These are phyloP conservation scores for Volvox reticuliferus DNA, from an alignment of 139 green algal genomes.

Conservation along the genomic window DNA sequence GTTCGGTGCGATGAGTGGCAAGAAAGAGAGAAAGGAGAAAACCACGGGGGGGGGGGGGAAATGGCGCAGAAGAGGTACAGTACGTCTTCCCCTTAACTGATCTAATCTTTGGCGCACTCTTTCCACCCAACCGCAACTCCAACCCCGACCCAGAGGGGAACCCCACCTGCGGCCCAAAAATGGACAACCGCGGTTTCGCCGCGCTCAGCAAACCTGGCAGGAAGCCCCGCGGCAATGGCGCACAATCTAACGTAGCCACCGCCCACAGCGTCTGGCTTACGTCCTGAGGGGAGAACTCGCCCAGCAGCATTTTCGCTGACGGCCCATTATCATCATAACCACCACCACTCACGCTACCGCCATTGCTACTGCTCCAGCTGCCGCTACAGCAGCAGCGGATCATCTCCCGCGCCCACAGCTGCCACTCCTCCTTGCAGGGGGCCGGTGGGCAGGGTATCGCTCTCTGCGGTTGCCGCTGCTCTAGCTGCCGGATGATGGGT, in stretches of 20 bases:
- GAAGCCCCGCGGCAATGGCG: background rate
- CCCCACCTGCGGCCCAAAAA: conserved; percentile 19
- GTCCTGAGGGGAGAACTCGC: background rate
- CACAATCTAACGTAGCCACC: conserved; percentile 1
- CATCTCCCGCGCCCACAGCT: background rate
- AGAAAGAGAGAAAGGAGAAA: too few species aligned
- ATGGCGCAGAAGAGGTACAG: too few species aligned
- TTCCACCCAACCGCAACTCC: too few species aligned
- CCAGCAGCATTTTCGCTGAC: background rate
- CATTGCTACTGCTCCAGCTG: too few species aligned
- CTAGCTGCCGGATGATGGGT: background rate
- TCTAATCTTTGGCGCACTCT: too few species aligned
- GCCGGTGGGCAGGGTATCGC: background rate
- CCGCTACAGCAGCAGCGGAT: background rate
- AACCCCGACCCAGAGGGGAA: too few species aligned
- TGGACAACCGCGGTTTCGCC: background rate
- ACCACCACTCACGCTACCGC: too few species aligned
- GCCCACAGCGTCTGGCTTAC: conserved; percentile 38
- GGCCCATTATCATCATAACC: too few species aligned
- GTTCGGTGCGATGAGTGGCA: too few species aligned
- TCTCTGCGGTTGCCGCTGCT: background rate
- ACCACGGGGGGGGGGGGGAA: too few species aligned
- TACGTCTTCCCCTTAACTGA: too few species aligned
- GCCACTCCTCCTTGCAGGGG: background rate
- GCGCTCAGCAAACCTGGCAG: background rate